These are phyloP conservation scores for Boletus subparvulus DNA, from an alignment of 768 basidiomycete species.

Conservation along the genomic window DNA sequence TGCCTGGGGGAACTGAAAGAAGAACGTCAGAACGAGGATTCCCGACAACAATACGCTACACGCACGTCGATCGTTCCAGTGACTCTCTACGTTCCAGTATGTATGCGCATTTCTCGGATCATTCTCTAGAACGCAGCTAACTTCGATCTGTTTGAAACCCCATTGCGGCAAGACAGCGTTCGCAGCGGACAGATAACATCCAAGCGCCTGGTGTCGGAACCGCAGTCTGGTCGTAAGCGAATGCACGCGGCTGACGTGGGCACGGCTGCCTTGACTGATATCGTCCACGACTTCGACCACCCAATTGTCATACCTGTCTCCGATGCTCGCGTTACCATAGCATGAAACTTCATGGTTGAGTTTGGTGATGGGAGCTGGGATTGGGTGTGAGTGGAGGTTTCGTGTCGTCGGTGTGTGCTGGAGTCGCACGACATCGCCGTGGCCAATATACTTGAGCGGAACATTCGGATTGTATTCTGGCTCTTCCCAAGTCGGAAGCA, in stretches of 20 bases:
- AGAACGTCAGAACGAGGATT: not conserved
- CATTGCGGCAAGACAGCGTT: slow-evolving; percentile 92
- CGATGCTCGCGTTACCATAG: slow-evolving; percentile 88
- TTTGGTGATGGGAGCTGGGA: slow-evolving; percentile 88
- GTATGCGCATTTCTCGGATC: slow-evolving; percentile 79
- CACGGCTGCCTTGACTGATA: slow-evolving; percentile 58
- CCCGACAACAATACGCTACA: slow-evolving; percentile 18
- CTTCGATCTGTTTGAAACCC: slow-evolving; percentile 99
- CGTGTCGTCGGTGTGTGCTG: slow-evolving; percentile 80
- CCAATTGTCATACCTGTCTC: slow-evolving; percentile 91
- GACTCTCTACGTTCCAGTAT: slow-evolving; percentile 98
- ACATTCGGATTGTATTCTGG: slow-evolving; percentile 62
- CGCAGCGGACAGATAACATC: slow-evolving; percentile 88
- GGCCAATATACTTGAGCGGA: slow-evolving; percentile 62
- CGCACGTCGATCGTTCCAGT: slow-evolving; percentile 94
- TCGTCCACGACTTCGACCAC: slow-evolving; percentile 93
- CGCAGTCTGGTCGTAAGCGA: slow-evolving; percentile 88
- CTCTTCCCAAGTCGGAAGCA: slow-evolving; percentile 83
- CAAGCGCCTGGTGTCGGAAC: slow-evolving; percentile 71
- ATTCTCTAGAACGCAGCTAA: slow-evolving; percentile 89
- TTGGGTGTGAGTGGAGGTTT: slow-evolving; percentile 88
- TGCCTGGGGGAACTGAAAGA: slow-evolving; percentile 71
- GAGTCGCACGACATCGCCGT: slow-evolving; percentile 81
- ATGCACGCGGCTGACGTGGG: slow-evolving; percentile 68
- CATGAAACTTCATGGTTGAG: slow-evolving; percentile 89